Conservation (phyloP, 306 rosid species). For the Cercis canadensis region DNA sequence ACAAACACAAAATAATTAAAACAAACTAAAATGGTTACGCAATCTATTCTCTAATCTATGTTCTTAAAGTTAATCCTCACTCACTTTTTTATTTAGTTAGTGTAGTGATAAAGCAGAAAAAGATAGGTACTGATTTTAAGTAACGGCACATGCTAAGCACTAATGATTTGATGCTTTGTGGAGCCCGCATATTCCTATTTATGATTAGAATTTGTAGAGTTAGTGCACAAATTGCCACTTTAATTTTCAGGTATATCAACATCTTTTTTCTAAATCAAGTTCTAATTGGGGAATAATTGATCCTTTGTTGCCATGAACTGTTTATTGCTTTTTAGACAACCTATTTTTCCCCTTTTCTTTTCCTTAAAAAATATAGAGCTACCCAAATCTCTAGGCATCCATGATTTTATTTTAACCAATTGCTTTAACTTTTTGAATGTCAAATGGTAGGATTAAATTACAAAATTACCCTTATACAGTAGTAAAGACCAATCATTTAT, state of each 20-base stretch:
- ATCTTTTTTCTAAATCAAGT: constrained; percentile 28
- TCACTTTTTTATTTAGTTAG: constrained; percentile 35
- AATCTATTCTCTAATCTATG: constrained; percentile 45
- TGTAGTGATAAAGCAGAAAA: constrained; percentile 48
- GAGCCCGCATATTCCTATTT: constrained; percentile 40
- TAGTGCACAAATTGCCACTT: constrained; percentile 39
- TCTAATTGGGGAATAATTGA: constrained; percentile 37
- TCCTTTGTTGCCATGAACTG: constrained; percentile 19
- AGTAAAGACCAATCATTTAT: too few relatives aligned
- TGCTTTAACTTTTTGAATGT: constrained; percentile 7
- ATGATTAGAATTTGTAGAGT: constrained; percentile 52
- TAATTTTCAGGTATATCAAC: constrained; percentile 2
- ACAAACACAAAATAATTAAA: too few relatives aligned
- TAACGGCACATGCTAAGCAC: constrained; percentile 47
- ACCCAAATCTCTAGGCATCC: too few relatives aligned
- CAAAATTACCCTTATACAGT: too few relatives aligned
- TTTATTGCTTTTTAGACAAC: constrained; percentile 15
- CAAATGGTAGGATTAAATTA: constrained; percentile 11
- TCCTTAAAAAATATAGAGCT: too few relatives aligned
- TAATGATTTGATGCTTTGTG: constrained; percentile 52
- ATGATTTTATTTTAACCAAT: too few relatives aligned
- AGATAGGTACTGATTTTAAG: constrained; percentile 40
- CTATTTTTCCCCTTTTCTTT: too few relatives aligned
- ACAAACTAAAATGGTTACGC: too few relatives aligned
- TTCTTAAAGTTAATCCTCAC: constrained; percentile 31